Percentiles rank a stretch among this genome's conserved stretches.
Evolutionary conservation across 2,329 filamentous ascomycete species (phyloP).

Genomic region (Taxawa tesnikishii): DNA sequence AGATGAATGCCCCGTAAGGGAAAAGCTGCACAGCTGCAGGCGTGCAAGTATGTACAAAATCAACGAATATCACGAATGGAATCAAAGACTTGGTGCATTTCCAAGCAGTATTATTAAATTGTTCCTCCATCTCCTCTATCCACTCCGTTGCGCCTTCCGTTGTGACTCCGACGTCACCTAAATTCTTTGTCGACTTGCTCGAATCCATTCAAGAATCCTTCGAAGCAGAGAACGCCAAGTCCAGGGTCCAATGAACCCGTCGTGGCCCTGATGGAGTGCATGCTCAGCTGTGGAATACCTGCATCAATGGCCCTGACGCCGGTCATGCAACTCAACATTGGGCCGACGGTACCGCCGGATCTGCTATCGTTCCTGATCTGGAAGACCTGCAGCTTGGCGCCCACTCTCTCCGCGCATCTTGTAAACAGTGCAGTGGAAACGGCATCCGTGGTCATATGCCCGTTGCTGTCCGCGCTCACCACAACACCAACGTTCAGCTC

Average conservation of each 20-base stretch:
- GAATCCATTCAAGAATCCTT: slow-evolving; percentile 77
- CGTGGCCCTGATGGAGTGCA: slow-evolving; percentile 87
- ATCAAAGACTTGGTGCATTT: too few species aligned
- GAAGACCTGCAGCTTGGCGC: slow-evolving; percentile 67
- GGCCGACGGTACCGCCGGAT: slow-evolving; percentile 88
- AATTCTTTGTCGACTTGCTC: slow-evolving; percentile 79
- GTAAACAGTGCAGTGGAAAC: slow-evolving; percentile 72
- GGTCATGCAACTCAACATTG: slow-evolving; percentile 69
- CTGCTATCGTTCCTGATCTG: slow-evolving; percentile 89
- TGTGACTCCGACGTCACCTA: too few species aligned
- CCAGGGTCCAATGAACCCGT: slow-evolving; percentile 79
- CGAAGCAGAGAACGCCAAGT: slow-evolving; percentile 76
- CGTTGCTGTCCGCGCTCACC: slow-evolving; percentile 73
- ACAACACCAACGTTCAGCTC: slow-evolving; percentile 79
- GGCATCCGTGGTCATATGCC: slow-evolving; percentile 90
- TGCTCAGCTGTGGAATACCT: slow-evolving; percentile 81
- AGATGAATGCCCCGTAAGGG: too few species aligned
- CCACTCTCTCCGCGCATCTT: slow-evolving; percentile 63
- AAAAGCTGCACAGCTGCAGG: too few species aligned
- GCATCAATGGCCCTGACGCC: slow-evolving; percentile 78
- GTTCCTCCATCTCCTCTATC: too few species aligned
- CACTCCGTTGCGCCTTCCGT: too few species aligned
- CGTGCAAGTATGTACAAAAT: too few species aligned
- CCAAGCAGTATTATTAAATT: too few species aligned
- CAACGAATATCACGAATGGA: too few species aligned